Conservation (phyloP, 108 stramenopile species). For the Seminavis robusta region DNA sequence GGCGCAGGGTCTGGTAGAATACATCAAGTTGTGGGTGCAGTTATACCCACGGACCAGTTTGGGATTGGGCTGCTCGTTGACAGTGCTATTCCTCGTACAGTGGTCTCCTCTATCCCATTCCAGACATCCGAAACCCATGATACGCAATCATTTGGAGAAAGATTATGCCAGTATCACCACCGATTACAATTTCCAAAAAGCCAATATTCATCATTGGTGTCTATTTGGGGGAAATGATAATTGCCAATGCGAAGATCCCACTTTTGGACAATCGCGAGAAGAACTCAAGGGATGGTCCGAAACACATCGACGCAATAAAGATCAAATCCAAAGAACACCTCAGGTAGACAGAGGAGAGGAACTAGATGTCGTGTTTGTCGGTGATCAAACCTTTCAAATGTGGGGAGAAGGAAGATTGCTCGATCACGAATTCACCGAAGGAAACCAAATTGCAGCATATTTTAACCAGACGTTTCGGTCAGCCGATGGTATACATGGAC, state of each 20-base stretch:
- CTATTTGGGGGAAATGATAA: slow-evolving; percentile 41
- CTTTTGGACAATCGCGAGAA: slow-evolving; percentile 25
- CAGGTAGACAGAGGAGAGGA: no score
- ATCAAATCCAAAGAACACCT: no score
- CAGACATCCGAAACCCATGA: no score
- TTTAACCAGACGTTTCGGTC: slow-evolving; percentile 45
- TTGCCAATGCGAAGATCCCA: slow-evolving; percentile 59
- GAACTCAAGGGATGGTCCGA: slow-evolving; percentile 33
- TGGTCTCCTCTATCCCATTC: no score
- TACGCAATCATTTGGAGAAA: slow-evolving; percentile 11
- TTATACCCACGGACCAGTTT: no score
- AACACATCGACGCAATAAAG: slow-evolving; percentile 44
- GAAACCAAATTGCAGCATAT: slow-evolving; percentile 15
- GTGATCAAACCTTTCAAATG: slow-evolving; percentile 62
- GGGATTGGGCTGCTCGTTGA: no score
- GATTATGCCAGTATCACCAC: slow-evolving; percentile 43
- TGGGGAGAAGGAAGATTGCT: slow-evolving; percentile 41
- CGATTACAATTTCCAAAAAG: slow-evolving; percentile 49
- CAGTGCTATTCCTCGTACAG: no score
- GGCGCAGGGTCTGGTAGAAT: no score
- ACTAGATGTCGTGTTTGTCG: slow-evolving; percentile 79
- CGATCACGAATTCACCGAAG: slow-evolving; percentile 18
- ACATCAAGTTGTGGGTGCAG: no score
- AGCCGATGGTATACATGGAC: slow-evolving; percentile 45
- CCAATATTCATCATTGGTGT: slow-evolving; percentile 73